phyloP scores from a whole-genome alignment of 139 green algal species.

The Micractinium conductrix region DNA sequence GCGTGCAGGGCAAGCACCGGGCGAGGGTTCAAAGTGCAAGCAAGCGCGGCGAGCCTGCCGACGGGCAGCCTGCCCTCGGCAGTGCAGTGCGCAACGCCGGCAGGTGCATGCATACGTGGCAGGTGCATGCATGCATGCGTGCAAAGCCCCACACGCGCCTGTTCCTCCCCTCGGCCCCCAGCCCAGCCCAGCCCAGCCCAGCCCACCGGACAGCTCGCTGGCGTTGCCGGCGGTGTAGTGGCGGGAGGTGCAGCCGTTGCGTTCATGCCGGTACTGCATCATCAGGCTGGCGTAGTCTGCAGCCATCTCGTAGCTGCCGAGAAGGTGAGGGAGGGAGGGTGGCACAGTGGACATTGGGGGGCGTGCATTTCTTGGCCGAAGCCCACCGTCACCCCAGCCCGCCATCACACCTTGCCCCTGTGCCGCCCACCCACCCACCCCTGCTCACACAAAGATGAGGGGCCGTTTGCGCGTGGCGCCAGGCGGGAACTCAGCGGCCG shows the following conservation, averaged over 20 bases:
- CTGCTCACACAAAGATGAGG: conserved; percentile 28
- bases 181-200: too few relatives aligned
- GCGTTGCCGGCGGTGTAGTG: not conserved
- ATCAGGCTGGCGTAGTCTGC: not conserved
- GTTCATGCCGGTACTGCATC: conserved; percentile 4
- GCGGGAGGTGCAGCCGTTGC: not conserved
- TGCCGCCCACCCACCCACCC: not conserved
- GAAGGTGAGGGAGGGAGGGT: too few relatives aligned
- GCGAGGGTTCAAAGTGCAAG: not conserved
- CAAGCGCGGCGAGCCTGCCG: not conserved
- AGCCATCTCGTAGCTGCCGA: not conserved
- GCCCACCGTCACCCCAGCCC: too few relatives aligned
- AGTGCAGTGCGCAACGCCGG: too few relatives aligned
- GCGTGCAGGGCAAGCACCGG: not conserved
- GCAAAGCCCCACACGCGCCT: too few relatives aligned
- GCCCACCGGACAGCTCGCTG: not conserved
- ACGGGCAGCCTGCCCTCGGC: too few relatives aligned
- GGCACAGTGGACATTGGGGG: too few relatives aligned
- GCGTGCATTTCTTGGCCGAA: too few relatives aligned
- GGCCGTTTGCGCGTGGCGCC: conserved; percentile 8
- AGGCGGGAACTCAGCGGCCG: not conserved
- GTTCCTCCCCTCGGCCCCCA: too few relatives aligned
- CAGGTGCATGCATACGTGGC: too few relatives aligned
- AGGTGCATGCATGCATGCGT: too few relatives aligned
- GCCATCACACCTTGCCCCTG: too few relatives aligned